These are phyloP conservation scores for Neofusicoccum laricinum DNA, from an alignment of 2,329 filamentous ascomycete species.

Conservation along the genomic window DNA sequence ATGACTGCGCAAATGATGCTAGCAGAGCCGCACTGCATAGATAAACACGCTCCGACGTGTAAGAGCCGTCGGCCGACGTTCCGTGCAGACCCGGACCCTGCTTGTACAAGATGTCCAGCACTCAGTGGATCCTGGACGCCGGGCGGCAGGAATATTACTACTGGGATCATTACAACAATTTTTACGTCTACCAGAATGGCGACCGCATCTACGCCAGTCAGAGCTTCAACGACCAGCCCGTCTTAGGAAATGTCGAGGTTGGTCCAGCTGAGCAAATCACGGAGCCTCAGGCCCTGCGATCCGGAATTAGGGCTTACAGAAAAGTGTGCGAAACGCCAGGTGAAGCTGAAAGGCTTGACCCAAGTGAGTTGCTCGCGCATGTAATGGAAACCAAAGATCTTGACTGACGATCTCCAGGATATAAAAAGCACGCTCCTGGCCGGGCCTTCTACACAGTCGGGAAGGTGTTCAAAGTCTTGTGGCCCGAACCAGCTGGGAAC, in stretches of 20 bases:
- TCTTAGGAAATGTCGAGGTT: not conserved
- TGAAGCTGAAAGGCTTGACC: constrained; percentile 2
- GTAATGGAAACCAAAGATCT: too few relatives aligned
- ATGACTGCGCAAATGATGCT: not conserved
- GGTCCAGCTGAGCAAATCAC: not conserved
- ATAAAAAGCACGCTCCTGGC: not conserved
- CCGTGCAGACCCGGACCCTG: not conserved
- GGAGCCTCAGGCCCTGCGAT: not conserved
- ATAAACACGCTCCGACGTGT: not conserved
- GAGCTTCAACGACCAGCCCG: not conserved
- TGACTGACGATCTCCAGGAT: not conserved
- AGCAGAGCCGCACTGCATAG: not conserved
- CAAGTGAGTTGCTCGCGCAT: not conserved
- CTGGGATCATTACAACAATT: not conserved
- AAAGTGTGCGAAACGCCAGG: not conserved
- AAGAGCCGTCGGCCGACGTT: too few relatives aligned
- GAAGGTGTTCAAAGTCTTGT: constrained; percentile 12
- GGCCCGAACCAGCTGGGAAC: constrained; percentile 8
- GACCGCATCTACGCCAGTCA: not conserved
- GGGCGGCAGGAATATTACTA: not conserved
- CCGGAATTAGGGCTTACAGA: constrained; percentile 3
- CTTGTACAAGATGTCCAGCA: not conserved
- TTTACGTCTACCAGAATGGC: not conserved
- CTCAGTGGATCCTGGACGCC: not conserved
- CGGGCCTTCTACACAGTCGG: not conserved